Evolutionary conservation across 2,329 filamentous ascomycete species (phyloP).

Genomic region (Ampelomyces quisqualis): DNA sequence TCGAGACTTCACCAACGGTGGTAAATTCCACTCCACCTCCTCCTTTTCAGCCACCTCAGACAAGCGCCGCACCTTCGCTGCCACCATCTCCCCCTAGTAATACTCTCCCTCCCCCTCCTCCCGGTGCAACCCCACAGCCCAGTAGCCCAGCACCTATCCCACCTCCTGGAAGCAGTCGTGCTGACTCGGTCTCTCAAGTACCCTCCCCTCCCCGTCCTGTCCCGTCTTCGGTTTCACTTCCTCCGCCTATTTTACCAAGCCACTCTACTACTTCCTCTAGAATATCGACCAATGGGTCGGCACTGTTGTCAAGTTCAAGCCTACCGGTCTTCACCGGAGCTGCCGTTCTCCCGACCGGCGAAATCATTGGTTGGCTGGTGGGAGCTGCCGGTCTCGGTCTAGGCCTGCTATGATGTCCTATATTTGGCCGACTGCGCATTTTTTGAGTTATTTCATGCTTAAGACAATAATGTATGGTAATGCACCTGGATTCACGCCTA

Average conservation of each 20-base stretch:
- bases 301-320: slow-evolving; percentile 10
- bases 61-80: slow-evolving; percentile 8
- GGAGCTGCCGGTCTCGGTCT: slow-evolving; percentile 30
- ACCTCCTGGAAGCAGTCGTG: slow-evolving; percentile 21
- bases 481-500: slow-evolving; percentile 1
- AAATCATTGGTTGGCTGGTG: slow-evolving; percentile 23
- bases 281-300: slow-evolving; percentile 5
- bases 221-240: neutral
- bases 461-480: slow-evolving; percentile 8
- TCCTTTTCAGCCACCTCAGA: slow-evolving; percentile 1
- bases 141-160: no score
- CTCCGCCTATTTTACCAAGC: slow-evolving; percentile 9
- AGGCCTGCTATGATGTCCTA: slow-evolving; percentile 18
- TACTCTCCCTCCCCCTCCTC: neutral
- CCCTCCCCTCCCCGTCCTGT: slow-evolving; percentile 8
- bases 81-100: slow-evolving; percentile 6
- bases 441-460: slow-evolving; percentile 9
- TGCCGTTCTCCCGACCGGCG: slow-evolving; percentile 15
- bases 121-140: no score
- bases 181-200: slow-evolving; percentile 27
- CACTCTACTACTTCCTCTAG: slow-evolving; percentile 13
- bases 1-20: no score
- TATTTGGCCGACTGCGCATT: neutral
- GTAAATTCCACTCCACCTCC: no score
- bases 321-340: slow-evolving; percentile 17